phyloP scores from a whole-genome alignment of 768 basidiomycete species.

The Collybia mongolica region DNA sequence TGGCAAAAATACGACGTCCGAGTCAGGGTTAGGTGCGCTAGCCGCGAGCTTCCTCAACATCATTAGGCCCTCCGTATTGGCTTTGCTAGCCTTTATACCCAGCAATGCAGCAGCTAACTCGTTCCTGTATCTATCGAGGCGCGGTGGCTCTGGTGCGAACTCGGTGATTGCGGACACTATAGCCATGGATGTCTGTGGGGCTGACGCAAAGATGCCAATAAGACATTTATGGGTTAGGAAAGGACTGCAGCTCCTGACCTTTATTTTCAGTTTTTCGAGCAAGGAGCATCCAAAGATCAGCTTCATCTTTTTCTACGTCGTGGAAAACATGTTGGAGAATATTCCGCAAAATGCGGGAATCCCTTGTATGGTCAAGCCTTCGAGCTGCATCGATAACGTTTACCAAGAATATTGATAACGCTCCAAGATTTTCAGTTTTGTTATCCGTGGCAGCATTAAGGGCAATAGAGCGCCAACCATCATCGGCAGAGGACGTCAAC shows the following conservation, averaged over 20 bases:
- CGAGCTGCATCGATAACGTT: constrained; percentile 27
- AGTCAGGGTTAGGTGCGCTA: constrained; percentile 74
- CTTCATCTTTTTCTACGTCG: constrained; percentile 61
- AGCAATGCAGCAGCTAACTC: constrained; percentile 83
- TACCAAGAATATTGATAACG: constrained; percentile 26
- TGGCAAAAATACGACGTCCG: constrained; percentile 81
- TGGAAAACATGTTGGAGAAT: constrained; percentile 61
- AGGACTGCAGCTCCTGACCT: constrained; percentile 41
- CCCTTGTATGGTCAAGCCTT: constrained; percentile 45
- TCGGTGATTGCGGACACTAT: constrained; percentile 61
- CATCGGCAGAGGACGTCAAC: constrained; percentile 45
- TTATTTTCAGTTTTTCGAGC: constrained; percentile 61
- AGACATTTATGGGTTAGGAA: neutral
- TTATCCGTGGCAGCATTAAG: constrained; percentile 31
- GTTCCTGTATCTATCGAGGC: constrained; percentile 81
- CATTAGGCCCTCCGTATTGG: constrained; percentile 68
- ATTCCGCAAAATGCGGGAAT: constrained; percentile 56
- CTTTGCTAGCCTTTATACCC: constrained; percentile 59
- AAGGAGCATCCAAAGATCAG: constrained; percentile 75
- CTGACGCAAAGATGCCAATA: constrained; percentile 33
- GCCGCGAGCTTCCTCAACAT: constrained; percentile 68
- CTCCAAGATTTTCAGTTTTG: constrained; percentile 16
- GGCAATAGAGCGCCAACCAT: constrained; percentile 48
- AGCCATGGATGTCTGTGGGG: constrained; percentile 66
- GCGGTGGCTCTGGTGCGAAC: constrained; percentile 65